Evolutionary conservation across 2,329 filamentous ascomycete species (phyloP), one percentile per base, ranked within the genome.

Genomic region (Aspergillus aculeatinus): DNA sequence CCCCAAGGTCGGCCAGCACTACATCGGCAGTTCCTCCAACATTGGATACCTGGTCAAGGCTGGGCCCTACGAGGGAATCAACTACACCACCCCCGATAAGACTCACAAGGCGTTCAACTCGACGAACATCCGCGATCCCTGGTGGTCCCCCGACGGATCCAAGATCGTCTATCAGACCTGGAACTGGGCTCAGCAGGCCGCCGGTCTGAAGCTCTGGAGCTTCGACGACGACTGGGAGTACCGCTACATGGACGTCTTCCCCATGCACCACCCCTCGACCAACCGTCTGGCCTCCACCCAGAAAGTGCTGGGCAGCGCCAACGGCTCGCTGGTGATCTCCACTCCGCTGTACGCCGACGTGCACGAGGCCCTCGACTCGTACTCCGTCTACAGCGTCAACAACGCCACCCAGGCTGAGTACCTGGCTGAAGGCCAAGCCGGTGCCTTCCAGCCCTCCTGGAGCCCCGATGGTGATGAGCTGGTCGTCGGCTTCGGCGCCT

Each of bases 221-320:
- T 80, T 72, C 71, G 74, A 79, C 48, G 39, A 48, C 6, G 73
- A 77, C 4, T 80, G 72, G 72, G 78, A 79, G 5, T 79, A 79
- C 60, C 73, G 75, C 21, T 77, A 77, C 69, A 78, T 72, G 49
- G 77, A 80, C 55, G 75, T 80, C 3, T 79, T 80, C 65, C 77
- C 78, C 0, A 33, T 55, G 53, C 65, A 72, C 49, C 62, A 75
- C 16, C 65, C 64, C 3, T 68, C 65, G 9, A 55, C 64, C 2
- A 63, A 71, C 35, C 66, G 61, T 1, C 64, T 78, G 0, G 74
- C 69, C 12, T 72, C 75, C 19, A 80, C 77, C 0, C 67, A 75
- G 58, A 79, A 78, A 60, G 74, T 79, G 58, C 69, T 77, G 1
- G 77, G 76, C 12, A 77, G 78, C 57, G 73, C 72, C 27, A 55